These are phyloP conservation scores for Pythium plurisporium DNA, from an alignment of 352 stramenopile species.

Conservation along the genomic window DNA sequence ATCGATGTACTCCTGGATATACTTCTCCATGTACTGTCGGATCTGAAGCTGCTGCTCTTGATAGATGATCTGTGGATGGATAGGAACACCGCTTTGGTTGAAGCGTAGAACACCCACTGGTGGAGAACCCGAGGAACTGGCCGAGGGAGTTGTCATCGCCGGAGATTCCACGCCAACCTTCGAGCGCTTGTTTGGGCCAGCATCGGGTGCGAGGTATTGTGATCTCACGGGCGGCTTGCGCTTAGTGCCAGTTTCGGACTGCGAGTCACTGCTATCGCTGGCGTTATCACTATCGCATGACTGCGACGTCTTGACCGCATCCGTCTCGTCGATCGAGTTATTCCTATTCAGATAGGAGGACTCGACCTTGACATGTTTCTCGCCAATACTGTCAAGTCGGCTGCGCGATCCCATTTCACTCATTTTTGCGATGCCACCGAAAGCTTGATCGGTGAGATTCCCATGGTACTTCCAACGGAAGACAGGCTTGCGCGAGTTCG, in stretches of 20 bases:
- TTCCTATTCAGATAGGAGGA: conserved; percentile 4
- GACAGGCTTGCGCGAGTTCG: conserved; percentile 75
- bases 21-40: conserved; percentile 27
- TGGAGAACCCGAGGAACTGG: neutral
- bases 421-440: neutral
- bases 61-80: conserved; percentile 28
- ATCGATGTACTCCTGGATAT: conserved; percentile 33
- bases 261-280: conserved; percentile 52
- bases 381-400: conserved; percentile 3
- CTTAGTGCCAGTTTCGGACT: conserved; percentile 34
- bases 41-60: conserved; percentile 30
- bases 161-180: conserved; percentile 24
- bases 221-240: conserved; percentile 29
- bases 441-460: neutral
- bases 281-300: conserved; percentile 62
- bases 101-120: conserved; percentile 17
- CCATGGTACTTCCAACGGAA: conserved; percentile 71
- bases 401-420: neutral
- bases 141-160: neutral
- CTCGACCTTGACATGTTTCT: conserved; percentile 19
- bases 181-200: conserved; percentile 22
- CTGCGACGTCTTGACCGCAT: conserved; percentile 41
- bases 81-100: conserved; percentile 23
- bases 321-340: conserved; percentile 2
- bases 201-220: conserved; percentile 14